Evolutionary conservation across 2,329 filamentous ascomycete genomes (phyloP), one percentile per base, ranked within the genome.

Genomic region (Lanzia echinophila): DNA sequence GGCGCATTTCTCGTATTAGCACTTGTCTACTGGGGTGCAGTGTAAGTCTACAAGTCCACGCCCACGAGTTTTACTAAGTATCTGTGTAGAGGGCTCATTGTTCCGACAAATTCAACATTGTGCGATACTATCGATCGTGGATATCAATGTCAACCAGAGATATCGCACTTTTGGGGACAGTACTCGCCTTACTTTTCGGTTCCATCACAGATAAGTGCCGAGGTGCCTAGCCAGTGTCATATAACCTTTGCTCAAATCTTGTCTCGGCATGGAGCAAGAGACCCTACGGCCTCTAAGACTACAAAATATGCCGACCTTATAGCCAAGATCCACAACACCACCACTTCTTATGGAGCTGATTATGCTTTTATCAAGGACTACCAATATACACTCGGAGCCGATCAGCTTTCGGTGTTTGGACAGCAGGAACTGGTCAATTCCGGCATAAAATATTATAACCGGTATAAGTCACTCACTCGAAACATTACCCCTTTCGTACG

Each of bases 131-230:
- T 64, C 13, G 51, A 63, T 10, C 45, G 54, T 50, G 67, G 67
- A 34, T 69, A 63, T 53, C 60, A 60, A 53, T 69, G 67, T 51
- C 55, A 61, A 51, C 60, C 64, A 24, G 56, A 62, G 41, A 66
- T 69, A 34, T 67, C 67, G 45, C 67, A 63, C 19, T 64, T 55
- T 53, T 95, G 90, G 89, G 91, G 90, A 53, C 90, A 92, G 68
- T 96, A 96, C 69, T 87, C 89, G 17, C 88, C 90, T 2, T 95
- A 83, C 72, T 96, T 88, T 70, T 79, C 84, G 1, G 84, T 91
- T 0, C 78, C 83, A 6, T 90, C 86, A 1, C 74, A 80, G 2
- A 80, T 89, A 48, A 73, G 81, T 76, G 6, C 73, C 74, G 7
- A 72, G 8, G 43, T 86, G 1, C 90, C 90, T 0, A 61, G 73